Percentiles rank a stretch among this genome's conserved stretches.
Conservation (phyloP, 805 yeast species). For the Yamadazyma olivae region DNA sequence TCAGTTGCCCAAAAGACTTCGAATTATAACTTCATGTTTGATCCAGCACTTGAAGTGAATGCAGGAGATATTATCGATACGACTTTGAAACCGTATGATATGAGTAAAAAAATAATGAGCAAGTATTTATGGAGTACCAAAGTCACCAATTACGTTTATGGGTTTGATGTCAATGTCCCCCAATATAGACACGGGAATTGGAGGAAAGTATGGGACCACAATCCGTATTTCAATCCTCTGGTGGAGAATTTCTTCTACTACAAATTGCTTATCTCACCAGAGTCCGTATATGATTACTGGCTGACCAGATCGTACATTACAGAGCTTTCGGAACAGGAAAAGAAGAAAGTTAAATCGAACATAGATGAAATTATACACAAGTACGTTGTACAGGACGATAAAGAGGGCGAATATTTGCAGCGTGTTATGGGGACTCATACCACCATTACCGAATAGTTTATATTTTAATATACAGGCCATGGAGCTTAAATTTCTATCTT, state of each 20-base stretch:
- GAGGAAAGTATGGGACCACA: slow-evolving; percentile 36
- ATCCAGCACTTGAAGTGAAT: slow-evolving; percentile 6
- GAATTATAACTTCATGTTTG: slow-evolving; percentile 5
- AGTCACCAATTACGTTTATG: slow-evolving; percentile 31
- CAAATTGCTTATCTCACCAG: slow-evolving; percentile 27
- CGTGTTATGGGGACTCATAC: slow-evolving; percentile 26
- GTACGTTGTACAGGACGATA: slow-evolving; percentile 13
- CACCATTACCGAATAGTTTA: slow-evolving; percentile 12
- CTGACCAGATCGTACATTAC: slow-evolving; percentile 55
- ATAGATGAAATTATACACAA: slow-evolving; percentile 27
- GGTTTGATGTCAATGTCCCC: slow-evolving; percentile 46
- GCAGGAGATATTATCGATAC: slow-evolving; percentile 10
- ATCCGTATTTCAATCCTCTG: slow-evolving; percentile 31
- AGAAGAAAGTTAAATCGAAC: slow-evolving; percentile 23
- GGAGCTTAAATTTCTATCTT: neutral
- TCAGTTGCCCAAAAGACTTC: slow-evolving; percentile 11
- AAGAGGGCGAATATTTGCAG: slow-evolving; percentile 12
- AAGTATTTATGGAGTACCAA: slow-evolving; percentile 28
- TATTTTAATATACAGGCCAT: too few species aligned
- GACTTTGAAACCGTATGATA: slow-evolving; percentile 13
- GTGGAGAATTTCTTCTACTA: slow-evolving; percentile 31
- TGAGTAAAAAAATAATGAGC: slow-evolving; percentile 2
- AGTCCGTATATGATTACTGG: slow-evolving; percentile 48
- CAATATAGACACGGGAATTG: slow-evolving; percentile 52
- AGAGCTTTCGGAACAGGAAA: slow-evolving; percentile 34